These are phyloP conservation scores for Amanita thiersii DNA, from an alignment of 768 basidiomycete genomes.

Conservation along the genomic window DNA sequence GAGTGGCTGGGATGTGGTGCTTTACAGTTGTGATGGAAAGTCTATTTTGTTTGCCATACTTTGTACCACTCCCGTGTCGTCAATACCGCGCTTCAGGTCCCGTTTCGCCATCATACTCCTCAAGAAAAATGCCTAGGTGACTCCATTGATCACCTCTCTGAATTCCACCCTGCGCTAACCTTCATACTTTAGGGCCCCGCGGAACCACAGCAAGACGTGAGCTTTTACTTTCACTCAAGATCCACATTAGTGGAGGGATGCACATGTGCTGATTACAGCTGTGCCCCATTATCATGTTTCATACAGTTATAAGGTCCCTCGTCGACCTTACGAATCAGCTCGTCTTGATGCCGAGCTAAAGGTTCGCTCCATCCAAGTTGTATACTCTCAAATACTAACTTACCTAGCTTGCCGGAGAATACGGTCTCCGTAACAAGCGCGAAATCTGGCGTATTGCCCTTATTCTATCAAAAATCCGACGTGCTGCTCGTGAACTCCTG, in stretches of 20 bases:
- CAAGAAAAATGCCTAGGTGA: constrained; percentile 86
- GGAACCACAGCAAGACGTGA: constrained; percentile 95
- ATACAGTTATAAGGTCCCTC: constrained; percentile 96
- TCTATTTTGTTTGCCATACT: constrained; percentile 29
- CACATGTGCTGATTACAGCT: constrained; percentile 55
- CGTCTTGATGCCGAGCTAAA: constrained; percentile 99
- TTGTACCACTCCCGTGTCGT: constrained; percentile 24
- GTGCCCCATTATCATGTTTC: constrained; percentile 48
- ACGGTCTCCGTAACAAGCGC: constrained; percentile 99
- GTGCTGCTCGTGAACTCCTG: constrained; percentile 99
- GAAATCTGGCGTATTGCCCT: constrained; percentile 99
- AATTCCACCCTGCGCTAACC: constrained; percentile 22
- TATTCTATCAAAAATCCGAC: constrained; percentile 98
- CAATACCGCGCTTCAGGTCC: constrained; percentile 15
- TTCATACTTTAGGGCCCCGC: constrained; percentile 58
- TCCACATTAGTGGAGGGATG: constrained; percentile 61
- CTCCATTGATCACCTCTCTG: constrained; percentile 17
- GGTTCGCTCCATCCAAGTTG: constrained; percentile 36
- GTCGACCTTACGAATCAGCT: constrained; percentile 92
- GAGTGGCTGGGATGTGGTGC: constrained; percentile 51
- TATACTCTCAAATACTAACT: neutral
- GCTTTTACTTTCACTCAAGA: constrained; percentile 50
- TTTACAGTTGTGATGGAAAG: constrained; percentile 54
- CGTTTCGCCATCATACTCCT: constrained; percentile 29
- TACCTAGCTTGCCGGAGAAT: constrained; percentile 95